Conservation (phyloP, 2,329 filamentous ascomycete species). For the Ramularia collo-cygni region DNA sequence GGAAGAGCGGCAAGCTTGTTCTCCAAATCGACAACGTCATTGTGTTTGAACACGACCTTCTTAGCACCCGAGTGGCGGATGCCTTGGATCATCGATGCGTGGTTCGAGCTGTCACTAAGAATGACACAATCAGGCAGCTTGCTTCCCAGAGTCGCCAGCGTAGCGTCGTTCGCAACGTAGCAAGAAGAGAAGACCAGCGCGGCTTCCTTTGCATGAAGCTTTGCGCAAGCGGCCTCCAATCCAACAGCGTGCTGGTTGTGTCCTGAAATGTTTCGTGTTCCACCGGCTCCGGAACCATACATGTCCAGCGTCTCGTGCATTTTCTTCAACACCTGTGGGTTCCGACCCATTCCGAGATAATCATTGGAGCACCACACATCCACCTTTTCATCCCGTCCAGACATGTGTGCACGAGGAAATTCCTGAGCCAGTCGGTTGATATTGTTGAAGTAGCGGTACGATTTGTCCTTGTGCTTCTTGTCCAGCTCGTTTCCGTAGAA, state of each 20-base stretch:
- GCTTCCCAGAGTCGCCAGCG: slow-evolving; percentile 90
- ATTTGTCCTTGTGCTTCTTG: slow-evolving; percentile 99
- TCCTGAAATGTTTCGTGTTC: slow-evolving; percentile 94
- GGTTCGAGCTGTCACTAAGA: slow-evolving; percentile 93
- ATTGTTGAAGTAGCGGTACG: slow-evolving; percentile 99
- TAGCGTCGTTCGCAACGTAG: slow-evolving; percentile 97
- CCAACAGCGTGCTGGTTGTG: slow-evolving; percentile 92
- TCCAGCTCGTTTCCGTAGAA: slow-evolving; percentile 87
- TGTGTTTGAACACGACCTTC: slow-evolving; percentile 99
- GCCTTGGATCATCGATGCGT: slow-evolving; percentile 98
- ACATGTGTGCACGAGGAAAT: slow-evolving; percentile 91
- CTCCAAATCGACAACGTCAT: slow-evolving; percentile 89
- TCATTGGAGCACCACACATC: slow-evolving; percentile 99
- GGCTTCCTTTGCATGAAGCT: slow-evolving; percentile 83
- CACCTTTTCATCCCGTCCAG: slow-evolving; percentile 72
- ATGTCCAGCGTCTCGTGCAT: slow-evolving; percentile 95
- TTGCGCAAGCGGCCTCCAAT: slow-evolving; percentile 74
- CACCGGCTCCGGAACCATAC: slow-evolving; percentile 91
- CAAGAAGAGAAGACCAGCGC: slow-evolving; percentile 95
- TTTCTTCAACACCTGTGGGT: slow-evolving; percentile 72
- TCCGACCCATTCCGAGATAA: slow-evolving; percentile 95
- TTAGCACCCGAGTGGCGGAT: slow-evolving; percentile 95
- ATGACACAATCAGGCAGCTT: slow-evolving; percentile 96
- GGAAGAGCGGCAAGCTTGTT: slow-evolving; percentile 84
- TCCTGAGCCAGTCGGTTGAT: slow-evolving; percentile 97